These are phyloP conservation scores for Leccinum pellstonianum DNA, from an alignment of 768 basidiomycete species.

Conservation along the genomic window DNA sequence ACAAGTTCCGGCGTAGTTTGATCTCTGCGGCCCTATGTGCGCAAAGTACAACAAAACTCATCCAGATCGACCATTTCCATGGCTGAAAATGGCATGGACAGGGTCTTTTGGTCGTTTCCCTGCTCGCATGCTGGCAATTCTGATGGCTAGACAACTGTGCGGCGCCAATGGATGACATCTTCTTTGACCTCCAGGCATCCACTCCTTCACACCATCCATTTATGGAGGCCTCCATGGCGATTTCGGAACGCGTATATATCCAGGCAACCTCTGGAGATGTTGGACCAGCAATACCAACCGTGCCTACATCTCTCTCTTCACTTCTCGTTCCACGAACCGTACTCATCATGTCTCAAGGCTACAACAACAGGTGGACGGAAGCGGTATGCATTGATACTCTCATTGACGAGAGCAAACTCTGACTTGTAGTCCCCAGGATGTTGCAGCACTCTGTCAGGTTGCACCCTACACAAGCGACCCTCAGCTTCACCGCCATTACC, in stretches of 20 bases:
- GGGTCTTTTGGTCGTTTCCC: constrained; percentile 4
- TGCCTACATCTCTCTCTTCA: not conserved
- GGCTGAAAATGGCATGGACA: constrained; percentile 12
- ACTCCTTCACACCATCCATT: constrained; percentile 17
- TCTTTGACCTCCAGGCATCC: constrained; percentile 15
- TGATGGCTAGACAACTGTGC: constrained; percentile 14
- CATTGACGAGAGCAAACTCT: not conserved
- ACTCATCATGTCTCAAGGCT: constrained; percentile 13
- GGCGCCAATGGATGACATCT: constrained; percentile 14
- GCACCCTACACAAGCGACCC: constrained; percentile 1
- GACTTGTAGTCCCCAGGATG: constrained; percentile 14
- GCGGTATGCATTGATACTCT: constrained; percentile 6
- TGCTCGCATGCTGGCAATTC: constrained; percentile 12
- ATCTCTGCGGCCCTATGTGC: not conserved
- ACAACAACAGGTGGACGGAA: not conserved
- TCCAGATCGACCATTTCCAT: constrained; percentile 5
- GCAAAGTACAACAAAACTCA: constrained; percentile 8
- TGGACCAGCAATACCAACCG: constrained; percentile 8
- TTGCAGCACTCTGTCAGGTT: not conserved
- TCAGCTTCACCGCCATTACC: constrained; percentile 7
- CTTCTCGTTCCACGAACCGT: not conserved
- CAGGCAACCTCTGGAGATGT: not conserved
- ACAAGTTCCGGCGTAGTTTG: not conserved
- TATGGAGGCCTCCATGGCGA: constrained; percentile 21
- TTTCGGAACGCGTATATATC: constrained; percentile 21